phyloP scores from a whole-genome alignment of 2,329 filamentous ascomycete species.

The Orbilia oligospora region DNA sequence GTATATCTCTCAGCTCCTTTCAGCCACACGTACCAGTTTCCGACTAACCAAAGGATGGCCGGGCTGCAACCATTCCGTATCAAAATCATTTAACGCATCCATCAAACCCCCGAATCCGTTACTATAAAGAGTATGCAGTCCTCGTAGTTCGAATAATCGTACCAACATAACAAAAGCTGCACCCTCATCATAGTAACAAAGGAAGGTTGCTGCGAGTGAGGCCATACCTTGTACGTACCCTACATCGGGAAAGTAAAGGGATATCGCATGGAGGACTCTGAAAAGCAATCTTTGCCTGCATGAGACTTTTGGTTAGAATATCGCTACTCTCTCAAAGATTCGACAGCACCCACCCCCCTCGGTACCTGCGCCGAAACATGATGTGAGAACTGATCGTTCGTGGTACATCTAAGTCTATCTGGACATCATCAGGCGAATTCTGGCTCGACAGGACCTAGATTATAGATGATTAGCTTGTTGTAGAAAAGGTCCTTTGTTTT shows the following conservation, averaged over 20 bases:
- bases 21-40: conserved; percentile 78
- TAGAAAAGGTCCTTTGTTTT: background rate
- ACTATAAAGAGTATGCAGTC: conserved; percentile 85
- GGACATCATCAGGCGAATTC: conserved; percentile 88
- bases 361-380: conserved; percentile 94
- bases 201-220: conserved; percentile 87
- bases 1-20: background rate
- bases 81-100: conserved; percentile 86
- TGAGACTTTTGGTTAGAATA: background rate
- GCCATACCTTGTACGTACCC: conserved; percentile 99
- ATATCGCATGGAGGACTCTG: conserved; percentile 90
- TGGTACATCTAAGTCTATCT: conserved; percentile 97
- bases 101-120: conserved; percentile 89
- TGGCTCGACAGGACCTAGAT: conserved; percentile 81
- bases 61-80: conserved; percentile 82
- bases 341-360: conserved; percentile 74
- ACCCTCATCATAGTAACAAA: conserved; percentile 98
- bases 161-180: conserved; percentile 95
- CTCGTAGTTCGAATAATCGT: conserved; percentile 90
- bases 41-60: conserved; percentile 77
- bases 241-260: conserved; percentile 88
- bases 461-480: conserved; percentile 62
- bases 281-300: conserved; percentile 81
- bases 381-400: conserved; percentile 95
- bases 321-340: conserved; percentile 34